Percentiles rank a stretch among this genome's conserved stretches.
Conservation (phyloP, 164 flowering plant species). For the Stephania japonica region DNA sequence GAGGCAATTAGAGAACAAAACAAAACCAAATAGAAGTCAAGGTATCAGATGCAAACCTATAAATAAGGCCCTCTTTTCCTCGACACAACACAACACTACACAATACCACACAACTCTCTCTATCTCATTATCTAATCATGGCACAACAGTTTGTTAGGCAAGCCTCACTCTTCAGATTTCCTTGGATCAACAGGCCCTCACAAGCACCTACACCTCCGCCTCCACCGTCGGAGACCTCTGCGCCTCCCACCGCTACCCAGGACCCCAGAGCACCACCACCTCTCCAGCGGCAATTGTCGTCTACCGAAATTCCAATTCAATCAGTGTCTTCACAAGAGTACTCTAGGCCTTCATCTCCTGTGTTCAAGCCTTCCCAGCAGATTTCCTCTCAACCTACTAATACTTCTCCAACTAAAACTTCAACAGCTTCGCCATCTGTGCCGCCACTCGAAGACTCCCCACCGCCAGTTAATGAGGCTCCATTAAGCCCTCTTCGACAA, state of each 20-base stretch:
- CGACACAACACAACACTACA: background rate
- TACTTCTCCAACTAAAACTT: background rate
- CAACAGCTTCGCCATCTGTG: background rate
- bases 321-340: background rate
- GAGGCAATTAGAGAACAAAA: background rate
- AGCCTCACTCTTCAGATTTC: background rate
- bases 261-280: background rate
- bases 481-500: background rate
- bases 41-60: background rate
- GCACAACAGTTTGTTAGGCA: background rate
- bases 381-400: background rate
- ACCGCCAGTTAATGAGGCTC: background rate
- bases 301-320: background rate
- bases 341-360: background rate
- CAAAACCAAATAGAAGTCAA: background rate
- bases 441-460: background rate
- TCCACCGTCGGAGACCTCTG: background rate
- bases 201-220: background rate
- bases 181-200: background rate
- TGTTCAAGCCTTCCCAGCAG: background rate
- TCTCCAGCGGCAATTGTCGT: background rate
- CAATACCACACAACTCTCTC: background rate
- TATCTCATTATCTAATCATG: background rate
- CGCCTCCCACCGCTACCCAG: background rate
- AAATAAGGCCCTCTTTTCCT: background rate